Evolutionary conservation across 108 stramenopile species (phyloP).

Genomic region (Aurantiochytrium sp.): DNA sequence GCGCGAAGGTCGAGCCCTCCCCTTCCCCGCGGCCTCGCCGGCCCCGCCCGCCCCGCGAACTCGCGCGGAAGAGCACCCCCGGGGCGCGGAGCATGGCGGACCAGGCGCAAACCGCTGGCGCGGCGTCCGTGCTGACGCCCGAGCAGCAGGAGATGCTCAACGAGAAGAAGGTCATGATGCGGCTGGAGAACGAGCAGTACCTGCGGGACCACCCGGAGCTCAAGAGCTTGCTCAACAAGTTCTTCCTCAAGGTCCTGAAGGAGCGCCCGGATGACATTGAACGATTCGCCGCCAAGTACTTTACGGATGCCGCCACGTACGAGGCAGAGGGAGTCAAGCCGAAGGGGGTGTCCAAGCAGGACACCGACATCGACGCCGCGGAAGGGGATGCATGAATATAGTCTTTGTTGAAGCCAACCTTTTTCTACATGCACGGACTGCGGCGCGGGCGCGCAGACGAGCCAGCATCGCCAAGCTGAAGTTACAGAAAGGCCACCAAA

Average conservation of each 20-base stretch:
- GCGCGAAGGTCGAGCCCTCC: no score
- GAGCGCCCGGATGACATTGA: constrained; percentile 3
- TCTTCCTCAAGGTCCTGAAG: constrained; percentile 24
- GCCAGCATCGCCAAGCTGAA: no score
- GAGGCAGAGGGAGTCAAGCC: not conserved
- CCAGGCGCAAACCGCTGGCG: not conserved
- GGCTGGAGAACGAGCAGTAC: constrained; percentile 19
- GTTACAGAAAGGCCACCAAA: no score
- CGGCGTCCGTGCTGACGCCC: not conserved
- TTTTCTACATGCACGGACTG: no score
- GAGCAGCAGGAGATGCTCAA: constrained; percentile 30
- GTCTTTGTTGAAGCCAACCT: no score
- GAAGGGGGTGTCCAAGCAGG: not conserved
- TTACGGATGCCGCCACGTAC: not conserved
- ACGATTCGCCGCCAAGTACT: not conserved
- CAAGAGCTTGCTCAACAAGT: not conserved
- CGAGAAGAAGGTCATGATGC: constrained; percentile 23
- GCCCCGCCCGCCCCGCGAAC: no score
- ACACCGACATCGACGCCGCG: not conserved
- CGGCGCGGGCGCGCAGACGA: no score
- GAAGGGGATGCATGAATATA: not conserved
- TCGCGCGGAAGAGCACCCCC: no score
- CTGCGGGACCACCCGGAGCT: constrained; percentile 27
- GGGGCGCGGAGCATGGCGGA: not conserved
- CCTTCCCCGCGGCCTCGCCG: no score